These are phyloP conservation scores for Adansonia rubrostipa DNA, from an alignment of 441 rosid species.

Conservation along the genomic window DNA sequence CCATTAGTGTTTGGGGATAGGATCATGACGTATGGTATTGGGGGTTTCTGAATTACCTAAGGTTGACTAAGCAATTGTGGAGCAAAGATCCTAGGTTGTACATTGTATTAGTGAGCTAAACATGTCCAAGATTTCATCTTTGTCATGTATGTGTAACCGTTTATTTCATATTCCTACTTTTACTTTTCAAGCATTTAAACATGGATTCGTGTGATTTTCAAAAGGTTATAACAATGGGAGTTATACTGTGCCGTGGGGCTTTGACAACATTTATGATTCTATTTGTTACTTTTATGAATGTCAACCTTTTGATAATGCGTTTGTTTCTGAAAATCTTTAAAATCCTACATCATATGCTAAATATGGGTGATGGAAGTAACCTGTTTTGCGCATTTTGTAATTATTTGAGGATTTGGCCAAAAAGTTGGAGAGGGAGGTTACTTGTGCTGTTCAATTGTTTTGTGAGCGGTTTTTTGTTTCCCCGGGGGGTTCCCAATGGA, in stretches of 20 bases:
- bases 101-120: slow-evolving; percentile 20
- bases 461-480: not conserved
- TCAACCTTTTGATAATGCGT: not conserved
- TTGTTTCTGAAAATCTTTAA: not conserved
- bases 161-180: not conserved
- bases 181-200: not conserved
- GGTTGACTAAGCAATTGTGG: slow-evolving; percentile 8
- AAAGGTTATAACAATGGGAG: not conserved
- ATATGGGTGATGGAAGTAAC: not conserved
- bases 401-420: not conserved
- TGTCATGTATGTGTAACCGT: not conserved
- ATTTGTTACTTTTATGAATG: not conserved
- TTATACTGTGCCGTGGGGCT: not conserved
- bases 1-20: not conserved
- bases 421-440: not conserved
- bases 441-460: not conserved
- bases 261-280: slow-evolving; percentile 2
- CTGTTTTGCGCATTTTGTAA: not conserved
- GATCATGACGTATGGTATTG: not conserved
- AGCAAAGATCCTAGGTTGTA: slow-evolving; percentile 1
- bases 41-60: slow-evolving; percentile 1
- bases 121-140: slow-evolving; percentile 8
- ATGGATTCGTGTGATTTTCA: not conserved
- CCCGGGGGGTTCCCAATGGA: not conserved
- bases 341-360: slow-evolving; percentile 4